Evolutionary conservation across 805 yeast genomes (phyloP).

Genomic region (Suhomyces pyralidae): DNA sequence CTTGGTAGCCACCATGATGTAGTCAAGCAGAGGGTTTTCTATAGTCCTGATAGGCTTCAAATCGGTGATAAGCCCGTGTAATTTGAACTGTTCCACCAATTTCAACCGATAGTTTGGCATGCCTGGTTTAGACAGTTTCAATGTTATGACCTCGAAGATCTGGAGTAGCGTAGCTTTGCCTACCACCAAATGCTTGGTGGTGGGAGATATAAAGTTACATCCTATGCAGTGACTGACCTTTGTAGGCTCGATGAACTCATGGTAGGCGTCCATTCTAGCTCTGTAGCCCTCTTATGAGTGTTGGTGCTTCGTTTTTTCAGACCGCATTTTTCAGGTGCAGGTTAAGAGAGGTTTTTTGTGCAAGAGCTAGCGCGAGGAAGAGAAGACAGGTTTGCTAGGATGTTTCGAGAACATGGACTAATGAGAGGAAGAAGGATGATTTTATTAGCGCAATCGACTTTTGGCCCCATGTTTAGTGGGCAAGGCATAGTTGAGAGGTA

Average conservation of each 20-base stretch:
- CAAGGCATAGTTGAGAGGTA: background rate
- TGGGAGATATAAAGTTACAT: slow-evolving; percentile 47
- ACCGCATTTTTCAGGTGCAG: slow-evolving; percentile 2
- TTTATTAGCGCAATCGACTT: background rate
- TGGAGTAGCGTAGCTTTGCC: slow-evolving; percentile 72
- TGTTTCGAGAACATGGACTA: background rate
- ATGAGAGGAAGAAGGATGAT: background rate
- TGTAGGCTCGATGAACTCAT: slow-evolving; percentile 74
- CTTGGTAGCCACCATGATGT: slow-evolving; percentile 62
- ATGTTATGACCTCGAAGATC: slow-evolving; percentile 45
- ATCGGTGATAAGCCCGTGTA: slow-evolving; percentile 68
- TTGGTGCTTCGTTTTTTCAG: background rate
- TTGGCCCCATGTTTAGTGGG: background rate
- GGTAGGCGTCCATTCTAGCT: slow-evolving; percentile 58
- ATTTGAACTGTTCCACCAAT: slow-evolving; percentile 57
- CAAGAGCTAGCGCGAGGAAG: background rate
- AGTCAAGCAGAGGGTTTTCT: slow-evolving; percentile 51
- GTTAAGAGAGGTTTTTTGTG: slow-evolving; percentile 5
- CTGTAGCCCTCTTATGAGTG: too few species aligned
- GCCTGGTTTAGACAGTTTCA: slow-evolving; percentile 15
- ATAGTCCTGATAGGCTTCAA: slow-evolving; percentile 49
- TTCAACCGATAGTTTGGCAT: slow-evolving; percentile 27
- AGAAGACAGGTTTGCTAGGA: background rate
- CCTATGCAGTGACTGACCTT: slow-evolving; percentile 60
- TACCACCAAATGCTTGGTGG: slow-evolving; percentile 55